Percentiles rank a stretch among this genome's conserved stretches.
These are phyloP conservation scores for Sphaerulina populicola DNA, from an alignment of 2,329 filamentous ascomycete genomes.

Conservation along the genomic window DNA sequence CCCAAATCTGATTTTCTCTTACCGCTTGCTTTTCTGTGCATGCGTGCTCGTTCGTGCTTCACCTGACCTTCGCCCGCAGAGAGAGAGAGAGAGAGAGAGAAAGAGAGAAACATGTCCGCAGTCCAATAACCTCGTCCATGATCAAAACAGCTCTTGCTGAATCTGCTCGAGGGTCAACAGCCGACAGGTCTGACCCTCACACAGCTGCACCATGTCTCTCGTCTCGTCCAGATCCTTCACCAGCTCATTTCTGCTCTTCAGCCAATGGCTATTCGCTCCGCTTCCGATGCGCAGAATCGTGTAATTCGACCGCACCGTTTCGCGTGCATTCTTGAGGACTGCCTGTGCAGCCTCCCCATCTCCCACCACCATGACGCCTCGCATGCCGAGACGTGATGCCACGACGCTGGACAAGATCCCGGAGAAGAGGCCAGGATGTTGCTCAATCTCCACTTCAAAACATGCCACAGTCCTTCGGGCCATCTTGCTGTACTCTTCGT, in stretches of 20 bases:
- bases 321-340: conserved; percentile 36
- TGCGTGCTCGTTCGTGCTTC: conserved; percentile 3
- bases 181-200: conserved; percentile 37
- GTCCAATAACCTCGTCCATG: too few relatives aligned
- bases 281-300: conserved; percentile 36
- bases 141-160: conserved; percentile 22
- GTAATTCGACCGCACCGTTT: conserved; percentile 32
- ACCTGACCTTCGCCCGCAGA: too few relatives aligned
- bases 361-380: conserved; percentile 50
- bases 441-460: conserved; percentile 84
- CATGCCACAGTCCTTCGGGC: conserved; percentile 70
- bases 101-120: too few relatives aligned
- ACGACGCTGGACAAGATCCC: conserved; percentile 71
- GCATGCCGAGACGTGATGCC: conserved; percentile 61
- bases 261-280: conserved; percentile 38
- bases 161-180: conserved; percentile 26
- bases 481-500: conserved; percentile 54
- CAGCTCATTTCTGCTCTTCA: conserved; percentile 44
- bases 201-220: conserved; percentile 40
- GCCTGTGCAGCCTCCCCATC: conserved; percentile 37
- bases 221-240: conserved; percentile 38
- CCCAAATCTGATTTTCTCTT: not conserved
- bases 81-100: too few relatives aligned
- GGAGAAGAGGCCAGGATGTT: conserved; percentile 87
- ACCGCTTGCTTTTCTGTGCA: conserved; percentile 5